phyloP scores from a whole-genome alignment of 805 yeast species.

The Wickerhamomyces rabaulensis region DNA sequence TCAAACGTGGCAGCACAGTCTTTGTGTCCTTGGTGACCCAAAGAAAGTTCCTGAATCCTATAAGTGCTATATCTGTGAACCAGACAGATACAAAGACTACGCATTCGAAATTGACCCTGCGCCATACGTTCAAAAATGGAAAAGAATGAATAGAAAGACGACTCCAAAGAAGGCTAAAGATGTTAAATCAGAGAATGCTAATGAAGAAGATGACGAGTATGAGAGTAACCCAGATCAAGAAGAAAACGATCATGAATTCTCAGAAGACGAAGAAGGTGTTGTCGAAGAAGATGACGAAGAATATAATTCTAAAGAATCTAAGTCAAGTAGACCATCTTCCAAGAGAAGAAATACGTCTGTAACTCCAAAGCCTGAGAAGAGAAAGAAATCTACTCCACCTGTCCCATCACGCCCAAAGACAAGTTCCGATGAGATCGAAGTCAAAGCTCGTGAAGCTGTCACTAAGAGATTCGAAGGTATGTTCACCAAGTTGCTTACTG shows the following conservation, averaged over 20 bases:
- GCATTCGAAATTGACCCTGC: constrained; percentile 26
- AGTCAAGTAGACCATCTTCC: not conserved
- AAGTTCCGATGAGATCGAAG: constrained; percentile 9
- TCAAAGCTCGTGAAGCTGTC: constrained; percentile 33
- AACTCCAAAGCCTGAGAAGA: constrained; percentile 4
- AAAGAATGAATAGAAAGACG: not conserved
- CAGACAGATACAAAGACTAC: constrained; percentile 31
- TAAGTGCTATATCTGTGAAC: constrained; percentile 50
- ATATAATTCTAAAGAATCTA: not conserved
- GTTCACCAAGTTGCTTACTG: constrained; percentile 38
- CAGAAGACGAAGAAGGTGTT: constrained; percentile 3
- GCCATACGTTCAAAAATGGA: constrained; percentile 4
- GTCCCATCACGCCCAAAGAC: not conserved
- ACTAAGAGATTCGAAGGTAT: constrained; percentile 44
- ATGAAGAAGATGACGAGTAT: constrained; percentile 5
- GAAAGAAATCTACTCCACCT: not conserved
- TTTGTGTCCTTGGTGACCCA: constrained; percentile 47
- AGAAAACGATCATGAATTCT: constrained; percentile 4
- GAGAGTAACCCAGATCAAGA: not conserved
- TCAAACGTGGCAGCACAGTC: constrained; percentile 67
- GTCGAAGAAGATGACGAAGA: constrained; percentile 2
- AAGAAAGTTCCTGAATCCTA: constrained; percentile 42
- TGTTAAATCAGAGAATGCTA: not conserved
- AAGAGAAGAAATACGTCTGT: constrained; percentile 1
- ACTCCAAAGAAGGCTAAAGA: not conserved